Percentiles rank a stretch among this genome's conserved stretches.
Conservation (phyloP, 129 eudicot species). For the Mikania micrantha region DNA sequence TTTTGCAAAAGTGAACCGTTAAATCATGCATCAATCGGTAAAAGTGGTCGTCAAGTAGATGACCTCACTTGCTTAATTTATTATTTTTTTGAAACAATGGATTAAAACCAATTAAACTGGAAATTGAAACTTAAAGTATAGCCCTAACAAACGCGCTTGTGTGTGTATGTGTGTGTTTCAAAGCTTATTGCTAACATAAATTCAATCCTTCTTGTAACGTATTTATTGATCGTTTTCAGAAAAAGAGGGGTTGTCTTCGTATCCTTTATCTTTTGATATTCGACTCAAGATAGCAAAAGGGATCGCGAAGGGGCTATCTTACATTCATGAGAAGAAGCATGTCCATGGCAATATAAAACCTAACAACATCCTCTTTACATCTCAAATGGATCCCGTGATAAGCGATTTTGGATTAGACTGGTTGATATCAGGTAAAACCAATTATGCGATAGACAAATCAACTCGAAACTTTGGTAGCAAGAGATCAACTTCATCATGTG, state of each 20-base stretch:
- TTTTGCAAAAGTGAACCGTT: too few relatives aligned
- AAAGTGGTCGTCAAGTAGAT: too few relatives aligned
- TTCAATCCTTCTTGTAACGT: background rate
- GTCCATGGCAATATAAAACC: constrained; percentile 91
- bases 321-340: constrained; percentile 77
- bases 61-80: too few relatives aligned
- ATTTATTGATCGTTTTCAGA: constrained; percentile 31
- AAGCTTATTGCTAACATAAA: background rate
- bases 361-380: constrained; percentile 74
- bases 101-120: too few relatives aligned
- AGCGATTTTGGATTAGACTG: constrained; percentile 74
- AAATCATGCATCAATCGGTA: too few relatives aligned
- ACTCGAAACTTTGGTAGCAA: constrained; percentile 47
- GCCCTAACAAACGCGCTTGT: background rate
- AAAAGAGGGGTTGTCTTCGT: constrained; percentile 50
- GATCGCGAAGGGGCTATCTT: constrained; percentile 65
- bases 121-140: too few relatives aligned
- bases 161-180: background rate
- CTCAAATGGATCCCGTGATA: constrained; percentile 69
- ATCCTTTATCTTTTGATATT: constrained; percentile 41
- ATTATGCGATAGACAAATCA: constrained; percentile 24
- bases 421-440: constrained; percentile 47
- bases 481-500: constrained; percentile 31
- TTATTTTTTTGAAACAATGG: too few relatives aligned
- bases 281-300: constrained; percentile 87